These are phyloP conservation scores for Lunularia cruciata DNA, from an alignment of 225 moss, liverwort and hornwort species.

Conservation along the genomic window DNA sequence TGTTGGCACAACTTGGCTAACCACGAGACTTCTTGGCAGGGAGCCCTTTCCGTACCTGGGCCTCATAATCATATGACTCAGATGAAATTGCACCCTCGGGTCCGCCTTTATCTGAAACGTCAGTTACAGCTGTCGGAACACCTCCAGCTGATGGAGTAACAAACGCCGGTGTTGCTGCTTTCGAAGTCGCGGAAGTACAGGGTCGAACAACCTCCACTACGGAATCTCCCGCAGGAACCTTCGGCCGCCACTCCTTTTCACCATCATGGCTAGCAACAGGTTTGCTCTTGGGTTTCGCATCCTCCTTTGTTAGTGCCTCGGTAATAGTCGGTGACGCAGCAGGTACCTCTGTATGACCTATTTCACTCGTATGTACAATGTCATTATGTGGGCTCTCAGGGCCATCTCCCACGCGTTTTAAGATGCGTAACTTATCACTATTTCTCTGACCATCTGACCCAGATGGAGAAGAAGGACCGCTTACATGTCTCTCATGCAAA, in stretches of 20 bases:
- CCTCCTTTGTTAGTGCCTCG: constrained; percentile 57
- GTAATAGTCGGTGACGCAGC: constrained; percentile 17
- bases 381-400: constrained; percentile 61
- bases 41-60: constrained; percentile 61
- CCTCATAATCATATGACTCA: constrained; percentile 79
- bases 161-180: constrained; percentile 24
- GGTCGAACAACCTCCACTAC: constrained; percentile 29
- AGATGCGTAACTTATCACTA: constrained; percentile 48
- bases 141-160: constrained; percentile 13
- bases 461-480: constrained; percentile 34
- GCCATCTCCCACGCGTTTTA: constrained; percentile 49
- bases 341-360: constrained; percentile 32
- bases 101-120: constrained; percentile 45
- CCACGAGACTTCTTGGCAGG: too few species aligned
- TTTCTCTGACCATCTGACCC: constrained; percentile 52
- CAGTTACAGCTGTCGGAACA: constrained; percentile 23
- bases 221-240: constrained; percentile 44
- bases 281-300: constrained; percentile 55
- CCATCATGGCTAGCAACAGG: constrained; percentile 64
- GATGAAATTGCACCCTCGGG: constrained; percentile 45
- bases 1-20: too few species aligned
- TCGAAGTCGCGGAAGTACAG: constrained; percentile 8
- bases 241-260: constrained; percentile 99
- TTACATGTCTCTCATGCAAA: constrained; percentile 44
- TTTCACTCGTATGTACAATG: constrained; percentile 32